These are phyloP conservation scores for Monotropa hypopitys DNA, from an alignment of 179 eudicot species.

Conservation along the genomic window DNA sequence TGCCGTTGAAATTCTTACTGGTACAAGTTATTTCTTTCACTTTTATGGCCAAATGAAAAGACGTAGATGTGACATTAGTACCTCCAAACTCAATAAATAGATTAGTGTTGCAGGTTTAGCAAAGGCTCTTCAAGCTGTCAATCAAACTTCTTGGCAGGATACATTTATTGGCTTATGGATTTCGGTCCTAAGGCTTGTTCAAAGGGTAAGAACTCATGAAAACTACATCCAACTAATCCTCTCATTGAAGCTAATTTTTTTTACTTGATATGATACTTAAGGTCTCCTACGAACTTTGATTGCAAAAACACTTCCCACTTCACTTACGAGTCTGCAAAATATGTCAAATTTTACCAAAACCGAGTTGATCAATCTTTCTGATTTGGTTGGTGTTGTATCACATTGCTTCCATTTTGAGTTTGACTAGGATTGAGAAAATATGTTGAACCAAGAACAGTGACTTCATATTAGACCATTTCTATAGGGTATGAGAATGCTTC, in stretches of 20 bases:
- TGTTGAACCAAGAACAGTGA: neutral
- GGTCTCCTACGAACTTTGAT: neutral
- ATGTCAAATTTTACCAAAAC: neutral
- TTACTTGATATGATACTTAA: neutral
- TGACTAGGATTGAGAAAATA: constrained; percentile 2
- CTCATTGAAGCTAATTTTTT: neutral
- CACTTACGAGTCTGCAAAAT: neutral
- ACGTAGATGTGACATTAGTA: neutral
- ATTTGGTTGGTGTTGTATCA: neutral
- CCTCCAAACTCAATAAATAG: neutral
- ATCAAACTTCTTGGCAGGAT: constrained; percentile 71
- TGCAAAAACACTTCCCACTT: constrained; percentile 2
- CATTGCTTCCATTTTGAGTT: neutral
- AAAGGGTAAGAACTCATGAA: constrained; percentile 47
- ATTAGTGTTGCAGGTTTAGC: constrained; percentile 40
- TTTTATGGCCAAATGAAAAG: neutral
- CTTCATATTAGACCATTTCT: neutral
- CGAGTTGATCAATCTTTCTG: neutral
- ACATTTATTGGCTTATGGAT: constrained; percentile 85
- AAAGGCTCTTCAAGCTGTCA: constrained; percentile 72
- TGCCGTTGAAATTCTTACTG: constrained; percentile 72
- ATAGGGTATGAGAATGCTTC: neutral
- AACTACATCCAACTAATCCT: neutral
- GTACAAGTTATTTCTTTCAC: constrained; percentile 23
- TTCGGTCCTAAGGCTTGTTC: constrained; percentile 83